These are phyloP conservation scores for Nitzschia sp. DNA, from an alignment of 108 stramenopile genomes.

Conservation along the genomic window DNA sequence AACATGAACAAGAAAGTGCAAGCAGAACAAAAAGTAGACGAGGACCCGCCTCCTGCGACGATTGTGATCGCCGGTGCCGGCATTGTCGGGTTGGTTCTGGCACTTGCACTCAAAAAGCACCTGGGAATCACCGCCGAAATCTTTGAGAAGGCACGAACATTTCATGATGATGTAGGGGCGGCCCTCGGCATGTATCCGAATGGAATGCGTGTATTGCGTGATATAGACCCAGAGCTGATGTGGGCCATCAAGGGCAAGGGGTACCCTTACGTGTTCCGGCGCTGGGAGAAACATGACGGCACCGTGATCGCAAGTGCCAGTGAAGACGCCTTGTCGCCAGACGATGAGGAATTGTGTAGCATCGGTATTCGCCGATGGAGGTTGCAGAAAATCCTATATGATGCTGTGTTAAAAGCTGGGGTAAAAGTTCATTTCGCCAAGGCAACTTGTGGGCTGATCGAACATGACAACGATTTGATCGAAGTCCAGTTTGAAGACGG, in stretches of 20 bases:
- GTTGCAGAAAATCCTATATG: constrained; percentile 53
- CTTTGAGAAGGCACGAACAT: constrained; percentile 19
- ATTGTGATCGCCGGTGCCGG: constrained; percentile 31
- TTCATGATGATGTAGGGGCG: constrained; percentile 46
- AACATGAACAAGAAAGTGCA: no score
- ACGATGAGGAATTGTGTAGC: constrained; percentile 39
- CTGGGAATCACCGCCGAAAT: constrained; percentile 26
- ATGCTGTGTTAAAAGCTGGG: constrained; percentile 32
- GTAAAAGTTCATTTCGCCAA: constrained; percentile 56
- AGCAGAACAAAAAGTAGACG: no score
- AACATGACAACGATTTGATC: constrained; percentile 7
- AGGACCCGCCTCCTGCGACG: neutral
- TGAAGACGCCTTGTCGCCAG: constrained; percentile 39
- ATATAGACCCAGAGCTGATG: constrained; percentile 39
- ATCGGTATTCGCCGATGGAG: constrained; percentile 64
- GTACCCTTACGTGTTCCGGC: constrained; percentile 52
- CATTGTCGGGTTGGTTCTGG: constrained; percentile 33
- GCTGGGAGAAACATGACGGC: constrained; percentile 71
- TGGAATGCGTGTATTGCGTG: constrained; percentile 56
- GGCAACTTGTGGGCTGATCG: constrained; percentile 4
- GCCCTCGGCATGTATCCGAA: constrained; percentile 73
- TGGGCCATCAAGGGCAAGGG: constrained; percentile 36
- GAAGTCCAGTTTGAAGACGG: constrained; percentile 22
- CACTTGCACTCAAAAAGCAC: constrained; percentile 30
- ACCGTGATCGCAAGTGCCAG: constrained; percentile 49